Evolutionary conservation across 225 moss, liverwort and hornwort genomes (phyloP).

Genomic region (Anthoceros angustus): DNA sequence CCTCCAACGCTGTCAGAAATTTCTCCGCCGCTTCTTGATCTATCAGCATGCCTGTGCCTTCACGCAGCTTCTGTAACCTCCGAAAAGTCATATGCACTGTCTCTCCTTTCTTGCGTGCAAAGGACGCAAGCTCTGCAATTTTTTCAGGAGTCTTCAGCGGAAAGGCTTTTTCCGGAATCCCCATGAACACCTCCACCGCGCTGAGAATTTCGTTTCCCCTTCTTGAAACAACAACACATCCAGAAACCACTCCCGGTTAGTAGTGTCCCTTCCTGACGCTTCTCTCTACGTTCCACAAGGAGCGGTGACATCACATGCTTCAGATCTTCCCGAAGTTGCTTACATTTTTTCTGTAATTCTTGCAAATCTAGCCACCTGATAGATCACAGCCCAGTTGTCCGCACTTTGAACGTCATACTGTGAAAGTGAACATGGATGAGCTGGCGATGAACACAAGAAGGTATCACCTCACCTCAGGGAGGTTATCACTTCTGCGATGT

Average conservation of each 20-base stretch:
- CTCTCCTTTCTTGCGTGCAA: too few species aligned
- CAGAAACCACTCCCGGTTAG: conserved; percentile 14
- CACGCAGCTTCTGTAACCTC: too few species aligned
- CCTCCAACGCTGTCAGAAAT: too few species aligned
- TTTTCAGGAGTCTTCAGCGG: too few species aligned
- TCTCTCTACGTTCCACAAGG: background rate
- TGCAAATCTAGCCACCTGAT: conserved; percentile 2
- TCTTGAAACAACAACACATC: conserved; percentile 32
- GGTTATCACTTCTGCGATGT: too few species aligned
- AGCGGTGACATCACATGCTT: background rate
- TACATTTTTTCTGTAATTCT: background rate
- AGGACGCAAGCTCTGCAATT: too few species aligned
- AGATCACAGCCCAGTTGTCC: background rate
- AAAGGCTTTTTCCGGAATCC: too few species aligned
- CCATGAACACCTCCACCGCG: too few species aligned
- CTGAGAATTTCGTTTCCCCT: conserved; percentile 20
- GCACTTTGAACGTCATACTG: background rate
- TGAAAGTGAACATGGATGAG: background rate
- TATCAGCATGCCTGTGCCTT: too few species aligned
- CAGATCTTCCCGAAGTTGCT: background rate
- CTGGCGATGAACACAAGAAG: background rate
- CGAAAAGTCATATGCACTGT: too few species aligned
- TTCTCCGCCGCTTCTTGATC: too few species aligned
- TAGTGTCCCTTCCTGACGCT: background rate
- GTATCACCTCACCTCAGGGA: too few species aligned